Base-by-base conservation (phyloP, 305 asterid species). In the Rubia peregrina region DNA sequence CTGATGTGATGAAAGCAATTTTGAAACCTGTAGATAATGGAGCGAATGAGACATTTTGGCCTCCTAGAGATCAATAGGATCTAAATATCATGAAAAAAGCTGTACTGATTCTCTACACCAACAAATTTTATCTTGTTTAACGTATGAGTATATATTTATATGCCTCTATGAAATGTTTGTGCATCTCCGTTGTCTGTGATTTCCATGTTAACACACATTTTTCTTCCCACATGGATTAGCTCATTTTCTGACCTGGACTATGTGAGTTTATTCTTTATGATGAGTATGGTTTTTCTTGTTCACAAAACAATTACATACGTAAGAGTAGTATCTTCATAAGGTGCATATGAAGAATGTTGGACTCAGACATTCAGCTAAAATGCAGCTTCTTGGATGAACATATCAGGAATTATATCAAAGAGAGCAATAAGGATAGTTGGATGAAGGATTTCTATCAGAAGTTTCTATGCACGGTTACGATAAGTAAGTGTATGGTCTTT, bases 341-440 rank as follows among this genome's bases (percentile, higher is more conserved):
- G 57, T 7, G 41, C 38, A 42, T 61, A 41, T 44, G 38, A 63
- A 41, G 66, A 19, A 26, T 74, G 14, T 19, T 71, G 26, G 64
- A 63, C 1, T 48, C 60, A 49, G 1, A 19, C 22, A 24, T 75
- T 12, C 16, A 48, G 55, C 8, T 22, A 64, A 71, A 26, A 21
- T 66, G 76, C 43, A 66, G 71, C 70, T 60, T 57, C 71, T 75
- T 76, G 67, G 69, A 71, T 53, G 80, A 64, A 69, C 71, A 75
- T 73, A 78, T 33, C 79, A 90, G 97, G 97, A 89, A 81, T 62
- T 90, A 70, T 82, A 88, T 74, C 94, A 85, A 88, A 84, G 96
- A 73, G 98, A 93, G 84, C 90, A 86, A 80, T 97, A 92, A 82
- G 98, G 97, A 72, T 86, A 85, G 38, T 91, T 93, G 71, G 98